Evolutionary conservation across 208 protist species (phyloP), one percentile per base, ranked within the genome.

Genomic region (Acanthamoeba sp.): DNA sequence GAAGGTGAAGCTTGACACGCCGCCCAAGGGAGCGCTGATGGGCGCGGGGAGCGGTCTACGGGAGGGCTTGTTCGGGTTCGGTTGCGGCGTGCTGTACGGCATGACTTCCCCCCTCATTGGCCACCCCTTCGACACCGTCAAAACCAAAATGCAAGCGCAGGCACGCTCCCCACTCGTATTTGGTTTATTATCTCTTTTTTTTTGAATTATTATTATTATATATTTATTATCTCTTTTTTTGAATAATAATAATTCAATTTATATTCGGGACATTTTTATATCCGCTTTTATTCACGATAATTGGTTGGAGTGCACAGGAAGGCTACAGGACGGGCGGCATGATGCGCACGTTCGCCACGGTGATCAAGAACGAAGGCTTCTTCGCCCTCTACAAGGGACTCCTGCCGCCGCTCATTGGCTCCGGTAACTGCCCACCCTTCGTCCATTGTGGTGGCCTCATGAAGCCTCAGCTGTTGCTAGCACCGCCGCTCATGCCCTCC

Each of bases 101-200:
- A 73, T 95, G 59, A 91, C 93, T n/a, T 87, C 64, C 27, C 73
- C 93, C 29, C 93, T 95, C 29, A 80, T 95, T 16, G 93, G 93
- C 45, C 93, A 95, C 32, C 93, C 93, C 18, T 80, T 95, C 22
- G 93, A 95, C 76, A 95, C 93, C 32, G 59, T 95, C 48, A 95
- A 95, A 52, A 95, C 93, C 18, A 95, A 95, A 76, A 95, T 95
- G 93, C 93, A 95, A 38, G 64, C 93, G 1, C 93, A 93, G 88
- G 88, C 73, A 64, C 42, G 20, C 22, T 42, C 40, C 29, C 12
- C n/a, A 29, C 22, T 34, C 32, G 7, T 40, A 27, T 32, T 32
- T 57, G 2, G 5, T 57, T 87, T 48, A 48, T 57, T 32, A 40
- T 55, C 9, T 69, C 10, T 59, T 69, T 45, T 66, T 57, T 66